A percentile compares a stretch with the other conserved stretches of the same genome.
Evolutionary conservation across 2,329 filamentous ascomycete species (phyloP).

Genomic region (Colletotrichum sidae): DNA sequence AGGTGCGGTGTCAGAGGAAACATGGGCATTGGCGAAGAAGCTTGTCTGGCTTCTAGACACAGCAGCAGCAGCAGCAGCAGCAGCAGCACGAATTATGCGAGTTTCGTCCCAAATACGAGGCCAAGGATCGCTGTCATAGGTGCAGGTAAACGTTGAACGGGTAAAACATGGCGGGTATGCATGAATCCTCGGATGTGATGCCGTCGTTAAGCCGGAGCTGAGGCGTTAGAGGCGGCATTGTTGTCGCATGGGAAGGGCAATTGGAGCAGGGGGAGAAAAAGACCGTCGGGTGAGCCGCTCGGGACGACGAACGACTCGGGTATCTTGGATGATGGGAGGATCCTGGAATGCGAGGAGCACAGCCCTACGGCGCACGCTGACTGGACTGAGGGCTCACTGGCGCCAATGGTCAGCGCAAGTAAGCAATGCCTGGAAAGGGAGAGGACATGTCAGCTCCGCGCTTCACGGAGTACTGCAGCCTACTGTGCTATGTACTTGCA

Average conservation of each 20-base stretch:
- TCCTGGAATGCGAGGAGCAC: slow-evolving; percentile 1
- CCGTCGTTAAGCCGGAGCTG: slow-evolving; percentile 1
- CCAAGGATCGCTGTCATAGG: slow-evolving; percentile 10
- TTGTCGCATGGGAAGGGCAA: not conserved
- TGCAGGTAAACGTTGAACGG: not conserved
- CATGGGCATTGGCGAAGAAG: not conserved
- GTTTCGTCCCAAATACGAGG: slow-evolving; percentile 9
- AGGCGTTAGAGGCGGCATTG: not conserved
- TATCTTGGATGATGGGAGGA: not conserved
- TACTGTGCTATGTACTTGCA: too few species aligned
- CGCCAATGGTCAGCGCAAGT: too few species aligned
- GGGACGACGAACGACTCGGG: slow-evolving; percentile 7
- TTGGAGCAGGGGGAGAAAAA: not conserved
- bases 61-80: not conserved
- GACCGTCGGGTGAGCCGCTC: slow-evolving; percentile 15
- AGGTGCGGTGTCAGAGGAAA: not conserved
- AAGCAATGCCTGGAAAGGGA: too few species aligned
- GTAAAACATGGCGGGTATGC: not conserved
- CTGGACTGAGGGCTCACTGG: too few species aligned
- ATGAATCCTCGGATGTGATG: slow-evolving; percentile 18
- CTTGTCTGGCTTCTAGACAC: not conserved
- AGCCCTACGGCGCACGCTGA: slow-evolving; percentile 12
- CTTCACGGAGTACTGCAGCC: too few species aligned
- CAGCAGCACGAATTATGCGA: slow-evolving; percentile 10
- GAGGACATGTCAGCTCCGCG: too few species aligned